Base-by-base conservation (phyloP, 441 rosid genomes). In the Flueggea neowawraea region DNA sequence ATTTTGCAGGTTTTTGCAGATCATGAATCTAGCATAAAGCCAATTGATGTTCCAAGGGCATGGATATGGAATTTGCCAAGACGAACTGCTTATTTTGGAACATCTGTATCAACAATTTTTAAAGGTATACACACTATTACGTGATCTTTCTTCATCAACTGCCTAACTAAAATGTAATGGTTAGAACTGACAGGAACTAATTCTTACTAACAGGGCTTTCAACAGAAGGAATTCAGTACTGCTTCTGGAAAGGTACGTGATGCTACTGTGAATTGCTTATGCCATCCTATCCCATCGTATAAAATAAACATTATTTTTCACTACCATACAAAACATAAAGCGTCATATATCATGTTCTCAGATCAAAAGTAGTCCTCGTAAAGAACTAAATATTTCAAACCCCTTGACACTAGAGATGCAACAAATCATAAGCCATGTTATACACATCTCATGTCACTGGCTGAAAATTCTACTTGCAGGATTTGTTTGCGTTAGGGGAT, bases 401-500 rank as follows among this genome's bases (percentile, higher is more conserved):
- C 28, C 28, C 28, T 22, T 22, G 2, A 22, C 2, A 22, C 28
- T 22, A 22, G 28, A 22, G 28, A 22, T 22, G 28, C 28, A 22
- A 22, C 28, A 22, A 22, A 22, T 22, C 28, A 22, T 22, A 22
- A 22, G 28, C 28, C 28, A 22, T 22, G 28, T 22, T 36, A 36
- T 8, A 36, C 41, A 36, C 41, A 36, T 36, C 41, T 16, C 11
- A 10, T 45, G 47, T 54, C 32, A 55, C 51, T 47, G 11, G 32
- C 51, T 14, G 57, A 62, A 69, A 61, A 32, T 49, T 16, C 60
- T 53, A 44, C 69, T 54, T 74, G 83, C 84, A 95, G 98, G 98
- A 61, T 95, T 90, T 71, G 94, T 95, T 62, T 95, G 99, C 62
- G 96, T 95, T 48, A 84, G 98, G 58, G 98, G 97, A 32, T 95